A percentile compares a stretch with the other conserved stretches of the same genome.
Evolutionary conservation across 305 asterid genomes (phyloP).

Genomic region (Coffea humblotiana): DNA sequence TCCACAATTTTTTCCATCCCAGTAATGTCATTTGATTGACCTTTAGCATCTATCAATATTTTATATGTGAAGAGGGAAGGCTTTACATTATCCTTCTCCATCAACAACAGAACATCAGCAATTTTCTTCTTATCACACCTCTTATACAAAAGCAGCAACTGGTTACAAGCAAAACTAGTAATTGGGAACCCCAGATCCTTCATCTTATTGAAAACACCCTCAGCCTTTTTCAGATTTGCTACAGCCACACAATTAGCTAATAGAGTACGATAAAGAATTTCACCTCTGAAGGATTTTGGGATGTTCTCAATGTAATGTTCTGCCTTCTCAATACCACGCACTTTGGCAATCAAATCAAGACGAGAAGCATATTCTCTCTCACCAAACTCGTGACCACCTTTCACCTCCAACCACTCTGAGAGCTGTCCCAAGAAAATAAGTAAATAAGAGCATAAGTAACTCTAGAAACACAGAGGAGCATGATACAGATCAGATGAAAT

Average conservation of each 20-base stretch:
- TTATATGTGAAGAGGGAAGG: conserved; percentile 65
- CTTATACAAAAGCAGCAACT: conserved; percentile 72
- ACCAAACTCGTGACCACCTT: conserved; percentile 37
- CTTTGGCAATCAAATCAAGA: conserved; percentile 70
- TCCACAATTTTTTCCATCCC: conserved; percentile 82
- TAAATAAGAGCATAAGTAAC: background rate
- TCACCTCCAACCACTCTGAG: conserved; percentile 67
- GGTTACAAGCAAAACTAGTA: conserved; percentile 59
- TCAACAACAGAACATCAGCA: conserved; percentile 62
- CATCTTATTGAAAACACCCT: conserved; percentile 71
- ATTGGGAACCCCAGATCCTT: conserved; percentile 48
- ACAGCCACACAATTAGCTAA: conserved; percentile 52
- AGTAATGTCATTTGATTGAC: conserved; percentile 52
- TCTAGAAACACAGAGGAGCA: background rate
- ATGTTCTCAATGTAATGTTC: conserved; percentile 55
- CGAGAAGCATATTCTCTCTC: conserved; percentile 59
- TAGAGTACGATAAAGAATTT: conserved; percentile 57
- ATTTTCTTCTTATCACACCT: conserved; percentile 61
- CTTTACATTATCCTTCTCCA: conserved; percentile 75
- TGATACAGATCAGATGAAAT: conserved; percentile 1
- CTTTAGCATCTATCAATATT: conserved; percentile 61
- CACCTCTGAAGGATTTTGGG: conserved; percentile 61
- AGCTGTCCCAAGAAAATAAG: conserved; percentile 45
- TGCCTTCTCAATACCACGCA: conserved; percentile 51
- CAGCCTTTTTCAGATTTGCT: conserved; percentile 49